Percentiles rank a stretch among this genome's conserved stretches.
phyloP scores from a whole-genome alignment of 768 basidiomycete species.

The Terana coerulea region DNA sequence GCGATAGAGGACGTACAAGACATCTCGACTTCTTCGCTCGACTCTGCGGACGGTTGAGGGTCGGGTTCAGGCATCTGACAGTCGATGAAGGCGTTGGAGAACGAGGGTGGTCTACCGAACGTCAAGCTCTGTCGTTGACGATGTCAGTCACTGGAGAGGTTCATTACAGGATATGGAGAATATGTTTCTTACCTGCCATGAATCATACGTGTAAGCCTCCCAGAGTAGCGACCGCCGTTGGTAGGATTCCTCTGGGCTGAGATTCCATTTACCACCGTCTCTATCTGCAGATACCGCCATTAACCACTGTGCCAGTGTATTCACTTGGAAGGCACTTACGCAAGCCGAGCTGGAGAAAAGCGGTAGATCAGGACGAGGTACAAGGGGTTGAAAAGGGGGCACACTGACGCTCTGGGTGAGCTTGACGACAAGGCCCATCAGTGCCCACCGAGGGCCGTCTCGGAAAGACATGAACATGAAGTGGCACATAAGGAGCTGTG shows the following conservation, averaged over 20 bases:
- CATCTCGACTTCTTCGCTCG: conserved; percentile 53
- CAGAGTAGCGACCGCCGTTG: conserved; percentile 59
- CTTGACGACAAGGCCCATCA: conserved; percentile 70
- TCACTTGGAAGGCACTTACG: conserved; percentile 48
- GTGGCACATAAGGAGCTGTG: conserved; percentile 52
- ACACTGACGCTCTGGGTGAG: conserved; percentile 59
- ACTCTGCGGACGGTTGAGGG: conserved; percentile 38
- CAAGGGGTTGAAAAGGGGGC: conserved; percentile 16
- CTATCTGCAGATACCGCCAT: conserved; percentile 44
- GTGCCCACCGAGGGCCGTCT: conserved; percentile 61
- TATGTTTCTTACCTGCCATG: conserved; percentile 53
- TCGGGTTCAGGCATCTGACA: conserved; percentile 43
- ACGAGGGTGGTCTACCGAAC: conserved; percentile 67
- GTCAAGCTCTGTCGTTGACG: conserved; percentile 53
- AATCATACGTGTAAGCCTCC: conserved; percentile 65
- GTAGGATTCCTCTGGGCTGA: conserved; percentile 51
- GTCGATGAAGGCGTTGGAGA: conserved; percentile 54
- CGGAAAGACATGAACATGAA: conserved; percentile 44
- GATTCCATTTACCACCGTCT: conserved; percentile 63
- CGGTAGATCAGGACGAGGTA: conserved; percentile 13
- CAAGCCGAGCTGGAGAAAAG: conserved; percentile 50
- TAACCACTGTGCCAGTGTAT: too few relatives aligned
- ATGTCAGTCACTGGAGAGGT: conserved; percentile 1
- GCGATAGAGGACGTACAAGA: conserved; percentile 41
- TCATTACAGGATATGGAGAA: not conserved